Conservation (phyloP, 2,329 filamentous ascomycete genomes). For the Aureobasidium sp. region DNA sequence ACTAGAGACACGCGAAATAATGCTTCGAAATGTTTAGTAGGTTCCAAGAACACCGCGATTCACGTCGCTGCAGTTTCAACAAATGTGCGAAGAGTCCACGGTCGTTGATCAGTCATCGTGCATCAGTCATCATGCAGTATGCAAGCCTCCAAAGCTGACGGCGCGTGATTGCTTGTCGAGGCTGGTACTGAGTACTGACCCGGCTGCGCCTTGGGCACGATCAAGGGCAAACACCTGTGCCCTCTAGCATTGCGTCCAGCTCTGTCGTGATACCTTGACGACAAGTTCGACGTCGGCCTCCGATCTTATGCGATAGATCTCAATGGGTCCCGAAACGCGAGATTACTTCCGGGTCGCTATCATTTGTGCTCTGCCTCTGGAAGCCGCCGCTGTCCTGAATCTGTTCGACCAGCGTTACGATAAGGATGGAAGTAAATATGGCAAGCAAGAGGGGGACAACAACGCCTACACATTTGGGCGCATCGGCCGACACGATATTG, state of each 20-base stretch:
- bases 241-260: not conserved
- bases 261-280: not conserved
- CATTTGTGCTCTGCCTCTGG: slow-evolving; percentile 16
- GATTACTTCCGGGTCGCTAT: slow-evolving; percentile 14
- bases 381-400: slow-evolving; percentile 14
- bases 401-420: slow-evolving; percentile 13
- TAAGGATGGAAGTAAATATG: not conserved
- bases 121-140: not conserved
- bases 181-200: not conserved
- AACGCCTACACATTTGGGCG: slow-evolving; percentile 18
- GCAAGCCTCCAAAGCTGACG: not conserved
- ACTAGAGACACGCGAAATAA: not conserved
- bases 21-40: not conserved
- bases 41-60: too few relatives aligned
- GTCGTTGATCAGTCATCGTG: not conserved
- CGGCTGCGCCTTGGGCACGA: not conserved
- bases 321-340: not conserved
- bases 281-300: not conserved
- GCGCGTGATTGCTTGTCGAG: not conserved
- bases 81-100: not conserved
- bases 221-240: not conserved
- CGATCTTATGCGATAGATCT: not conserved
- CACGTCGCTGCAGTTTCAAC: not conserved
- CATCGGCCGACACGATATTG: slow-evolving; percentile 16
- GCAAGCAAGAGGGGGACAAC: slow-evolving; percentile 13